phyloP scores from a whole-genome alignment of 768 basidiomycete species.

The Asterophora lycoperdoides region DNA sequence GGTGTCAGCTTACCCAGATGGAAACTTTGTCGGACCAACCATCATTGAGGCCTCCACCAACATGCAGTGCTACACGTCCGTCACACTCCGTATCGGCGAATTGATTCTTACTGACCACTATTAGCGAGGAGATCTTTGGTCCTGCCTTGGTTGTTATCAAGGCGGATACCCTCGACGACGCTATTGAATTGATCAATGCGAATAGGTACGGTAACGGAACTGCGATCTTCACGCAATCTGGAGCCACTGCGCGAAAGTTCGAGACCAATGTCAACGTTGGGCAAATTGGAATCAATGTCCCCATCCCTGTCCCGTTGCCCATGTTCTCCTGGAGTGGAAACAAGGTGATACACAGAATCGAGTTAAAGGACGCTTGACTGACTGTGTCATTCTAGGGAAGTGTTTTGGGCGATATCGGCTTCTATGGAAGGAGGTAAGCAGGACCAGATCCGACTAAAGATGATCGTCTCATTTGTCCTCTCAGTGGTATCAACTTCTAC shows the following conservation, averaged over 20 bases:
- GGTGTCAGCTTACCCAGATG: slow-evolving; percentile 73
- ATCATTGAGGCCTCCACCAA: slow-evolving; percentile 76
- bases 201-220: slow-evolving; percentile 94
- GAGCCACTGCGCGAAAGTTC: slow-evolving; percentile 91
- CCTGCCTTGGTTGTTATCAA: slow-evolving; percentile 78
- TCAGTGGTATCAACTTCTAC: slow-evolving; percentile 89
- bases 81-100: slow-evolving; percentile 5
- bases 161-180: slow-evolving; percentile 85
- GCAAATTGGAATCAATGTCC: slow-evolving; percentile 91
- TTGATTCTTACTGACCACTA: slow-evolving; percentile 7
- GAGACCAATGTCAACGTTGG: slow-evolving; percentile 86
- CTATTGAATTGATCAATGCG: slow-evolving; percentile 81
- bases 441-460: neutral
- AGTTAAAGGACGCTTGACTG: neutral
- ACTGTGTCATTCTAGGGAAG: slow-evolving; percentile 43
- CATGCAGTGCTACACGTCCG: slow-evolving; percentile 87
- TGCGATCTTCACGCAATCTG: slow-evolving; percentile 94
- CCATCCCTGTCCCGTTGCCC: slow-evolving; percentile 84
- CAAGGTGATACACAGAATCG: slow-evolving; percentile 45
- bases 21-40: slow-evolving; percentile 95
- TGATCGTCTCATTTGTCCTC: slow-evolving; percentile 3
- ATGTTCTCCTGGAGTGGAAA: slow-evolving; percentile 99
- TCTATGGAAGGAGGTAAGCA: slow-evolving; percentile 83
- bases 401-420: slow-evolving; percentile 80
- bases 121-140: slow-evolving; percentile 92